phyloP scores from a whole-genome alignment of 148 eudicot genomes.

The Suaeda aralocaspica region DNA sequence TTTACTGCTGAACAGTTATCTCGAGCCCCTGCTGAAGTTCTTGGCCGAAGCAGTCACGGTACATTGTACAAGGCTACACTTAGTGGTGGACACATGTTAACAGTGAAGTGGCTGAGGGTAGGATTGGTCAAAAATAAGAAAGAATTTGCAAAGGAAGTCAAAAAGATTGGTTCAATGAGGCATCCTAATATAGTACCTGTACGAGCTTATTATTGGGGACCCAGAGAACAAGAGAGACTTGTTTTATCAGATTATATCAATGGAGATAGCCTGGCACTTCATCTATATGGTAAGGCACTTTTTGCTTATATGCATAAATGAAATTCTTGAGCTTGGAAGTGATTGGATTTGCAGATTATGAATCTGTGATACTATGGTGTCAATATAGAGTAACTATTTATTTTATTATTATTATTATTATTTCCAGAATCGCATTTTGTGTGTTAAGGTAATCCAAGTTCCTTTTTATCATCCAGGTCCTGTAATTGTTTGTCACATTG shows the following conservation, averaged over 20 bases:
- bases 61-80: slow-evolving; percentile 93
- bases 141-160: slow-evolving; percentile 88
- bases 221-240: slow-evolving; percentile 94
- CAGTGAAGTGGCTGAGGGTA: slow-evolving; percentile 94
- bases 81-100: slow-evolving; percentile 65
- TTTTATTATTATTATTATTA: too few species aligned
- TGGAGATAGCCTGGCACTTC: slow-evolving; percentile 89
- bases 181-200: slow-evolving; percentile 66
- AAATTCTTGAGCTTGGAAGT: background rate
- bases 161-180: slow-evolving; percentile 72
- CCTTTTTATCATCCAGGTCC: too few species aligned
- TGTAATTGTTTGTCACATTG: too few species aligned
- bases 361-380: too few species aligned
- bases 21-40: slow-evolving; percentile 92
- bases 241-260: slow-evolving; percentile 71
- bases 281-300: slow-evolving; percentile 77
- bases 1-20: slow-evolving; percentile 91
- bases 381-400: too few species aligned
- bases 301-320: background rate
- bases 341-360: too few species aligned
- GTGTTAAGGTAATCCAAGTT: too few species aligned
- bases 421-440: too few species aligned
- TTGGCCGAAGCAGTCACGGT: slow-evolving; percentile 94
- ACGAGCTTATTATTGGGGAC: slow-evolving; percentile 97
- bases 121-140: slow-evolving; percentile 88